phyloP scores from a whole-genome alignment of 2,329 filamentous ascomycete species.

The Chaetothyriales sp. region DNA sequence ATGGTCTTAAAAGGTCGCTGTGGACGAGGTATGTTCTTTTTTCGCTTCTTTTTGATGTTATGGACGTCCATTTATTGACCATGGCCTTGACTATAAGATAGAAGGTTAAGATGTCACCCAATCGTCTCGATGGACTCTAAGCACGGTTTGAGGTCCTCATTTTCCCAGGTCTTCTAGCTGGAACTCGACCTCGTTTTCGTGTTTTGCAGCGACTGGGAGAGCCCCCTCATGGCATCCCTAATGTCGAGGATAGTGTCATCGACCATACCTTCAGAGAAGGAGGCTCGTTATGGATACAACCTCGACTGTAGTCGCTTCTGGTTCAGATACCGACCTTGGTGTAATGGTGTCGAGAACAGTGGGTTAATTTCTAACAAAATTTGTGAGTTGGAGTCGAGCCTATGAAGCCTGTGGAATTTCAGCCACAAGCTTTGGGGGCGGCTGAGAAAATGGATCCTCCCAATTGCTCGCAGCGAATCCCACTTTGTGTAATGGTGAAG shows the following conservation, averaged over 20 bases:
- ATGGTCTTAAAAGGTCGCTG: background rate
- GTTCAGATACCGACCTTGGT: too few relatives aligned
- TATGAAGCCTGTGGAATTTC: too few relatives aligned
- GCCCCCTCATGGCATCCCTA: background rate
- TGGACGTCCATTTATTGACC: background rate
- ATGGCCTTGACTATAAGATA: background rate
- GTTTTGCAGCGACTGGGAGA: background rate
- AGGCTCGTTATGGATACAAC: background rate
- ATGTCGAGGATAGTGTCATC: constrained; percentile 1
- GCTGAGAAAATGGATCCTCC: too few relatives aligned
- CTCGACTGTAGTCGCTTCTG: too few relatives aligned
- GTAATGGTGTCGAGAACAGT: too few relatives aligned
- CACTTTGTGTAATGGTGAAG: too few relatives aligned
- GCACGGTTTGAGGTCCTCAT: background rate
- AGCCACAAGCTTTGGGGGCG: too few relatives aligned
- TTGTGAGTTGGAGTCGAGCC: too few relatives aligned
- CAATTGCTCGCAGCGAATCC: too few relatives aligned
- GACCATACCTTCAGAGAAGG: background rate
- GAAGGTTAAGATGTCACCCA: background rate
- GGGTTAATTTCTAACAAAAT: too few relatives aligned
- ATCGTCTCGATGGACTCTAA: constrained; percentile 1
- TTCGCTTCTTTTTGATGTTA: constrained; percentile 1
- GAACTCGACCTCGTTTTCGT: background rate
- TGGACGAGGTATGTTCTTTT: constrained; percentile 3
- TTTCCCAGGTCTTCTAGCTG: background rate